Conservation (phyloP, 768 basidiomycete genomes). For the Lactarius hatsudake region DNA sequence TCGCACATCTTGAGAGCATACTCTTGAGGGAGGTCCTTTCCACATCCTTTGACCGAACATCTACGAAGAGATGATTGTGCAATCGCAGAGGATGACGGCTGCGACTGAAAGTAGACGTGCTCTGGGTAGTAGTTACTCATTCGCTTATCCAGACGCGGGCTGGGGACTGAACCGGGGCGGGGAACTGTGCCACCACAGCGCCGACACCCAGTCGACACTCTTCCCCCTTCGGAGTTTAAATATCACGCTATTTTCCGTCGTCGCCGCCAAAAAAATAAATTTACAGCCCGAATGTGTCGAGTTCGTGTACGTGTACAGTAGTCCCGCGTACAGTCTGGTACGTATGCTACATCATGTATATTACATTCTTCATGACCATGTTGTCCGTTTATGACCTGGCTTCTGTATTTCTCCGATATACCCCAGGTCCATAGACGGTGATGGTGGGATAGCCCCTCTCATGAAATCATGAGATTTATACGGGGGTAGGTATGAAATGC, state of each 20-base stretch:
- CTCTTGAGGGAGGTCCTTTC: conserved; percentile 32
- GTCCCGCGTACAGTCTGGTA: neutral
- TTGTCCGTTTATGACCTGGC: neutral
- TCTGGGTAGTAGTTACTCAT: conserved; percentile 27
- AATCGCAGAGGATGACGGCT: neutral
- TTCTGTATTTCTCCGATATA: neutral
- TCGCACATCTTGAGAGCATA: conserved; percentile 52
- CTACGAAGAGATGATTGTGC: conserved; percentile 12
- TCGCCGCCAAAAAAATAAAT: conserved; percentile 17
- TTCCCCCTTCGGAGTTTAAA: conserved; percentile 26
- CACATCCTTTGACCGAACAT: conserved; percentile 49
- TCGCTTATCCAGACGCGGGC: conserved; percentile 26
- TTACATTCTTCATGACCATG: neutral
- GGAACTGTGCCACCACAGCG: conserved; percentile 10
- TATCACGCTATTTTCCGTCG: neutral
- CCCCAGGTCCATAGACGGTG: conserved; percentile 1
- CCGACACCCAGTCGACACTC: conserved; percentile 13
- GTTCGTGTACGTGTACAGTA: too few relatives aligned
- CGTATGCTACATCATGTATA: neutral
- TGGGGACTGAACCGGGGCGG: conserved; percentile 9
- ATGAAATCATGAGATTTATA: conserved; percentile 1
- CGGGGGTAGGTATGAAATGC: neutral
- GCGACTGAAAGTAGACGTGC: conserved; percentile 27
- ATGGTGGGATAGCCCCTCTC: conserved; percentile 6
- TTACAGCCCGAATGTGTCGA: neutral